Base-by-base conservation (phyloP, 805 yeast species). In the Candida saitoana region DNA sequence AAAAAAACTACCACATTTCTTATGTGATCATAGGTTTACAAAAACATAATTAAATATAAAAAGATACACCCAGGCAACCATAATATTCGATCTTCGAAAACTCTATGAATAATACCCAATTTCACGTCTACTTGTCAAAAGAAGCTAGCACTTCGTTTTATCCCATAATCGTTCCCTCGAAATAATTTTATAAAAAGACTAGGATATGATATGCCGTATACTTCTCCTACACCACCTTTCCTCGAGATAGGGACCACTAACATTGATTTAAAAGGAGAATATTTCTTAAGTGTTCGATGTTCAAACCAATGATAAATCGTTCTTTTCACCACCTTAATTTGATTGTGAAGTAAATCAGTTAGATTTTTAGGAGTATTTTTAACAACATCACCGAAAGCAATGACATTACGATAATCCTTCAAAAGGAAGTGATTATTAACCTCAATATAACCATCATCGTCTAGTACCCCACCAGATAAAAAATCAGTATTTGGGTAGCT, bases 341-440 rank as follows among this genome's bases (percentile, higher is more conserved):
- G 70, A 33, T 44, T 43, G 38, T 50, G 49, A 24, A 46, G 38
- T 16, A 67, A 31, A 41, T 66, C 69, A 8, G 58, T 54, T 7
- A 63, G 5, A 8, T 63, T 50, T 15, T 48, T 48, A 11, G 43
- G 42, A 3, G 60, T 49, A 5, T 53, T 51, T 1, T 59, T 40
- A 4, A 56, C 46, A 30, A 67, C 55, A 48, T 69, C 73, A 18
- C 73, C 73, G 12, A 65, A 36, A 3, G 62, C 71, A 15, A 64
- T 22, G 3, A 67, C 66, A 16, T 63, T 49, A 9, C 43, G 43
- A 36, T 55, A 45, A 2, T 54, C 55, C 31, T 55, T 44, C 9
- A 64, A 58, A 7, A 53, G 34, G n/a, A 66, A 52, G 38, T 50
- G 38, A 5, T 54, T 50, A 44, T 64, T 61, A 2, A 66, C 59